A percentile compares a stretch with the other conserved stretches of the same genome.
Conservation (phyloP, 1,284 basidiomycete genomes). For the Rhodotorula glutinis region DNA sequence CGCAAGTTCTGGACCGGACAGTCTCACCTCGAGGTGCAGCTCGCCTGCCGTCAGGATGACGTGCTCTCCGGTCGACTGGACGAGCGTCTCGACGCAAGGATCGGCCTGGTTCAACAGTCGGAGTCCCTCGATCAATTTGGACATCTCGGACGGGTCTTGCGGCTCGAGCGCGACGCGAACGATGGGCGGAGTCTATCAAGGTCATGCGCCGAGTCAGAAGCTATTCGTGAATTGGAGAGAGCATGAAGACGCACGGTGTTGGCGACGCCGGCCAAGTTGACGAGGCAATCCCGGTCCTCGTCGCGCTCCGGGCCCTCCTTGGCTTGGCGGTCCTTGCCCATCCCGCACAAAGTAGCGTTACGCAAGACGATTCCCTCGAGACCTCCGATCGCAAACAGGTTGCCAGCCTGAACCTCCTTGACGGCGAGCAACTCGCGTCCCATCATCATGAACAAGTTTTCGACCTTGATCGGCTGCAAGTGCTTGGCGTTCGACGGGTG, state of each 20-base stretch:
- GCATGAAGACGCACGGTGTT: conserved; percentile 60
- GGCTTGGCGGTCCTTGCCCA: conserved; percentile 47
- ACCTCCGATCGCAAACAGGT: conserved; percentile 90
- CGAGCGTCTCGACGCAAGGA: conserved; percentile 94
- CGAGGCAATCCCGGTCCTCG: conserved; percentile 56
- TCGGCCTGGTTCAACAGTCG: conserved; percentile 91
- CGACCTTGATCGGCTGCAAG: conserved; percentile 62
- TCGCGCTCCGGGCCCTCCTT: conserved; percentile 49
- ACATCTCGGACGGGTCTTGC: conserved; percentile 79
- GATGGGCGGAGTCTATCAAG: conserved; percentile 71
- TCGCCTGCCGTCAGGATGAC: conserved; percentile 97
- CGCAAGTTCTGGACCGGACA: too few species aligned
- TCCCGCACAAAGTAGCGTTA: conserved; percentile 80
- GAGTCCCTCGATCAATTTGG: conserved; percentile 81
- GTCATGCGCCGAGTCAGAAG: neutral
- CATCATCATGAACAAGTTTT: conserved; percentile 95
- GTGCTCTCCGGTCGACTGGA: conserved; percentile 95
- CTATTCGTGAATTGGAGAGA: neutral
- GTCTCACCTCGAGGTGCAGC: conserved; percentile 80
- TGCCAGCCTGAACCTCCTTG: conserved; percentile 82
- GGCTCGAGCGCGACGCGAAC: conserved; percentile 95
- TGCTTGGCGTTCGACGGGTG: conserved; percentile 71
- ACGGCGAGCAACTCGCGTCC: conserved; percentile 86
- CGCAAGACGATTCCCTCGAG: conserved; percentile 86
- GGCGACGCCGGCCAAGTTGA: conserved; percentile 78